Evolutionary conservation across 805 yeast genomes (phyloP), one percentile per base, ranked within the genome.

Genomic region (Tetrapisispora nanseiensis): DNA sequence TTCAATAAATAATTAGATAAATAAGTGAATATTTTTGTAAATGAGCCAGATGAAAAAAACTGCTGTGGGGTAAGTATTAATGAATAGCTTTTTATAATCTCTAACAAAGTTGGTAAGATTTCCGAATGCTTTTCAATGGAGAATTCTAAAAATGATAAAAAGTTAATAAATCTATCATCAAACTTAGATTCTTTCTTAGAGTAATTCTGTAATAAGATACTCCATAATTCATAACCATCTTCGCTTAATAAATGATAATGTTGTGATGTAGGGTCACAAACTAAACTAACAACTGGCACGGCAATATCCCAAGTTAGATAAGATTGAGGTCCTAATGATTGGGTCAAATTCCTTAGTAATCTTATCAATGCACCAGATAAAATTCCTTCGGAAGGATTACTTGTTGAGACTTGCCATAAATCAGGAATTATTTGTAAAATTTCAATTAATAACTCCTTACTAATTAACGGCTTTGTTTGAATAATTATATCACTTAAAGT

Each of bases 221-320:
- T 67, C 95, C 95, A 86, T 33, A 89, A 66, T 43, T 86, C 95
- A 55, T 75, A 78, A 0, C 94, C 95, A 63, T 89, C 97, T 56
- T 89, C 97, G 16, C 81, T 71, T 9, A 89, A 59, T 41, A 84
- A 66, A 2, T 74, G 64, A 45, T 75, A 73, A 40, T 65, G 68
- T 19, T 71, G 71, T 0, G 86, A 74, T 18, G 67, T 66, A 1
- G 79, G 72, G 49, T 84, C 78, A 52, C 92, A 80, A 37, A 82
- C 74, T 7, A 68, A 62, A 11, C 66, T 63, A 21, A 87, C 69
- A 45, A 86, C 63, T 0, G 95, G 92, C 11, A 85, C 51, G 1
- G 82, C 71, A 24, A 82, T 74, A 3, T 69, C 62, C 67, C 71
- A 66, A 1, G 70, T 79, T 60, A 44, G 74, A 61, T 51, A 66